Conservation (phyloP, 23 red algal genomes). For the Gracilariopsis chorda region DNA sequence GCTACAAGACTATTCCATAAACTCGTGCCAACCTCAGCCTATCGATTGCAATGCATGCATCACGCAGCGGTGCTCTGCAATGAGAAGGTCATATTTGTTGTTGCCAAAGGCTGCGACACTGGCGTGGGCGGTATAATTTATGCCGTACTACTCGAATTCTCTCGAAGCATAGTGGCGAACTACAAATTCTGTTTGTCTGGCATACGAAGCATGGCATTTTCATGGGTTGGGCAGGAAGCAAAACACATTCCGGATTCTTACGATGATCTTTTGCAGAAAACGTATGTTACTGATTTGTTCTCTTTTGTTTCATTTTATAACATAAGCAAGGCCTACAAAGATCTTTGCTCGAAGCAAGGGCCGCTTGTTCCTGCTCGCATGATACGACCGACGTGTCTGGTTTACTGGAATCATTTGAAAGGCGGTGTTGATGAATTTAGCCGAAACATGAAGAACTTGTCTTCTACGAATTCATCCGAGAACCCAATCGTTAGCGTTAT, state of each 20-base stretch:
- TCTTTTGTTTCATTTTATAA: too few species aligned
- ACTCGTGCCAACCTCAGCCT: neutral
- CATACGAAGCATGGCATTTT: neutral
- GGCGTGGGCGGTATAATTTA: conserved; percentile 5
- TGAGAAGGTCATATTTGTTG: neutral
- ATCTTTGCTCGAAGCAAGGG: too few species aligned
- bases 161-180: neutral
- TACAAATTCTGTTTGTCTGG: neutral
- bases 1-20: neutral
- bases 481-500: too few species aligned
- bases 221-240: neutral
- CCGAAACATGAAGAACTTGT: neutral
- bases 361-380: neutral
- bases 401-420: neutral
- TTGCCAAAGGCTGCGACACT: neutral
- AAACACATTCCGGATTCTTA: neutral
- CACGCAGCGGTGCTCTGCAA: neutral
- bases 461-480: too few species aligned
- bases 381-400: neutral
- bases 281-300: too few species aligned
- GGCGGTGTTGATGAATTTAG: neutral
- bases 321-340: too few species aligned
- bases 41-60: neutral
- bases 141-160: neutral
- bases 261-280: too few species aligned